Percentiles rank a stretch among this genome's conserved stretches.
These are phyloP conservation scores for Didymella arachidicola DNA, from an alignment of 2,329 filamentous ascomycete genomes.

Conservation along the genomic window DNA sequence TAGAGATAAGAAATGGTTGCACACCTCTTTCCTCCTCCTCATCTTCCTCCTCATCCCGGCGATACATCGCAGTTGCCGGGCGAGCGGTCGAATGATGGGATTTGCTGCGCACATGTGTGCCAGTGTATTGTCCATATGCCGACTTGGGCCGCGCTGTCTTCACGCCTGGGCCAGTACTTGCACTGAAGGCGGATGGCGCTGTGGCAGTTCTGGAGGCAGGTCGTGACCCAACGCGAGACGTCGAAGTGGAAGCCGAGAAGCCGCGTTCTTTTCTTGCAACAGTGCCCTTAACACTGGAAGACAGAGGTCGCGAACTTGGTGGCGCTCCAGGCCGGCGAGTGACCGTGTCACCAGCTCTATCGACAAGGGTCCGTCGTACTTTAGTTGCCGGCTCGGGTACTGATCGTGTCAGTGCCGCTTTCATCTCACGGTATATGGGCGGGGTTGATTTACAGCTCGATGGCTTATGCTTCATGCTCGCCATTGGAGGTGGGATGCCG, in stretches of 20 bases:
- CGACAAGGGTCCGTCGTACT: conserved; percentile 58
- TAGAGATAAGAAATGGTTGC: conserved; percentile 52
- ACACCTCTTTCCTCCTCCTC: conserved; percentile 56
- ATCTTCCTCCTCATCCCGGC: conserved; percentile 53
- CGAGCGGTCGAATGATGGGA: conserved; percentile 54
- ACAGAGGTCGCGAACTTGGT: conserved; percentile 53
- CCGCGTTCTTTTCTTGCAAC: conserved; percentile 52
- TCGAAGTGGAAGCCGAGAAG: conserved; percentile 48
- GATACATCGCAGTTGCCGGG: conserved; percentile 52
- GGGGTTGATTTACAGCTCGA: conserved; percentile 53
- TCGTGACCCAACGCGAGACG: conserved; percentile 49
- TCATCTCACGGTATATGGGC: conserved; percentile 11
- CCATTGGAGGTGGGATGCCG: conserved; percentile 57
- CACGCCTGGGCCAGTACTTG: conserved; percentile 60
- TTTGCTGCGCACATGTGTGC: conserved; percentile 56
- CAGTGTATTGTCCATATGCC: conserved; percentile 51
- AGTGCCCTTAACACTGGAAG: conserved; percentile 55
- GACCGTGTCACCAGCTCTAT: conserved; percentile 58
- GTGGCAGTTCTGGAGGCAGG: conserved; percentile 55
- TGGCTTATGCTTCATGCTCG: conserved; percentile 61
- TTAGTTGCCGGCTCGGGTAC: conserved; percentile 59
- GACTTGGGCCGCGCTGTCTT: conserved; percentile 60
- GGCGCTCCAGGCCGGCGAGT: conserved; percentile 53
- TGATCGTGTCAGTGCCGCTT: conserved; percentile 38
- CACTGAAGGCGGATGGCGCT: conserved; percentile 60